Conservation (phyloP, 495 filamentous ascomycete species). For the Apodospora peruviana region DNA sequence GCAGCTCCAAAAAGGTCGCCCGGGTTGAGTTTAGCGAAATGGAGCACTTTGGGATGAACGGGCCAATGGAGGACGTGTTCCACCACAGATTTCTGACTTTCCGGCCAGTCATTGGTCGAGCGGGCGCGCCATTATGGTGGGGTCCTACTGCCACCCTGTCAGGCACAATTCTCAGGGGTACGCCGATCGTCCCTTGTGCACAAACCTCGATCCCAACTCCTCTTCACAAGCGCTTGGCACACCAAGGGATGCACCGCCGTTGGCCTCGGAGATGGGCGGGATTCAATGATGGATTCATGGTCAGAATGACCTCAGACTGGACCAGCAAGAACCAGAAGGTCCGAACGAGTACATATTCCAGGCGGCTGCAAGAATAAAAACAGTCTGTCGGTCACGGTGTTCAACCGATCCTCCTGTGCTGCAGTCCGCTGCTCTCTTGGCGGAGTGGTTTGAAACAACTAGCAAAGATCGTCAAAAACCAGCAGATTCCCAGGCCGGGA, state of each 20-base stretch:
- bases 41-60: constrained; percentile 1
- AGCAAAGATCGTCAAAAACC: no score
- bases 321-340: no score
- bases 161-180: constrained; percentile 24
- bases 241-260: neutral
- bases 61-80: constrained; percentile 17
- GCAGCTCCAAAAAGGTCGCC: constrained; percentile 1
- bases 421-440: neutral
- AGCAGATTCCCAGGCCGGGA: no score
- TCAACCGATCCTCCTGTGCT: no score
- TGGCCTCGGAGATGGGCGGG: neutral
- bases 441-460: neutral
- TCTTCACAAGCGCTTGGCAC: neutral
- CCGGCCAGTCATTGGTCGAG: constrained; percentile 13
- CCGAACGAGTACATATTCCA: no score
- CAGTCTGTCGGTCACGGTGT: neutral
- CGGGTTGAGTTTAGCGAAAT: constrained; percentile 10
- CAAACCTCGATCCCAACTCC: neutral
- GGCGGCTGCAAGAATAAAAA: no score
- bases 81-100: constrained; percentile 7
- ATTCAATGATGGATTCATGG: neutral
- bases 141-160: constrained; percentile 8
- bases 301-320: neutral
- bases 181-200: constrained; percentile 1
- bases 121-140: constrained; percentile 9